A percentile compares a stretch with the other conserved stretches of the same genome.
These are phyloP conservation scores for Sporothrix brasiliensis DNA, from an alignment of 2,329 filamentous ascomycete genomes.

Conservation along the genomic window DNA sequence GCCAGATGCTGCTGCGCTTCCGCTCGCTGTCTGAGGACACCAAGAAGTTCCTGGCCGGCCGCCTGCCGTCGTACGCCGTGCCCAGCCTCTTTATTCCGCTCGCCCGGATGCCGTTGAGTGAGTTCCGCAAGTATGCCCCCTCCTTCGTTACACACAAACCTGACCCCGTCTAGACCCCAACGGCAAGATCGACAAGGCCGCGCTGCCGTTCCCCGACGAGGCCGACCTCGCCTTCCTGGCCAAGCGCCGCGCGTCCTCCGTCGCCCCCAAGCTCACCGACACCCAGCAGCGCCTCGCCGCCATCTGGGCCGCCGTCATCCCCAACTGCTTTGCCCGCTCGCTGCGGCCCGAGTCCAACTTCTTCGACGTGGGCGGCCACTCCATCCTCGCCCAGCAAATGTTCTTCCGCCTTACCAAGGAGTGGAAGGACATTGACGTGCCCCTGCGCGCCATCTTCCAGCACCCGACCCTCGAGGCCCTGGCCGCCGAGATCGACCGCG, in stretches of 20 bases:
- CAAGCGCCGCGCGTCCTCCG: slow-evolving; percentile 39
- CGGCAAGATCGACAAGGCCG: slow-evolving; percentile 79
- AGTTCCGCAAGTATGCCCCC: not conserved
- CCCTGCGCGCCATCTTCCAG: slow-evolving; percentile 71
- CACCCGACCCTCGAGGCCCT: slow-evolving; percentile 57
- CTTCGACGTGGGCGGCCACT: slow-evolving; percentile 81
- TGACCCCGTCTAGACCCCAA: slow-evolving; percentile 59
- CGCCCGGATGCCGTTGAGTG: slow-evolving; percentile 51
- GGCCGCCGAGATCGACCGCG: slow-evolving; percentile 51
- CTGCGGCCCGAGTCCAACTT: slow-evolving; percentile 65
- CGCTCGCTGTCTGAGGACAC: slow-evolving; percentile 32
- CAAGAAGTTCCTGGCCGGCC: slow-evolving; percentile 62
- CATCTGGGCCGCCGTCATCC: slow-evolving; percentile 74
- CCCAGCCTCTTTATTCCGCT: slow-evolving; percentile 75
- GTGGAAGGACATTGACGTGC: slow-evolving; percentile 53
- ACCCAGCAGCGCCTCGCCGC: slow-evolving; percentile 70
- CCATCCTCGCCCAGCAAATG: slow-evolving; percentile 78
- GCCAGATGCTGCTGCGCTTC: slow-evolving; percentile 33
- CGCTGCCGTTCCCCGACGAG: slow-evolving; percentile 78
- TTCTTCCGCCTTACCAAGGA: slow-evolving; percentile 65
- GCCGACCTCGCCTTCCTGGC: slow-evolving; percentile 46
- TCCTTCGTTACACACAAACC: not conserved
- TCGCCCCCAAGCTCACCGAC: slow-evolving; percentile 42
- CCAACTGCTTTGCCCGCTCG: slow-evolving; percentile 58
- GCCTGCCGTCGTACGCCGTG: slow-evolving; percentile 74